Conservation (phyloP, 2,329 filamentous ascomycete genomes). For the Fusarium sarcochroum region DNA sequence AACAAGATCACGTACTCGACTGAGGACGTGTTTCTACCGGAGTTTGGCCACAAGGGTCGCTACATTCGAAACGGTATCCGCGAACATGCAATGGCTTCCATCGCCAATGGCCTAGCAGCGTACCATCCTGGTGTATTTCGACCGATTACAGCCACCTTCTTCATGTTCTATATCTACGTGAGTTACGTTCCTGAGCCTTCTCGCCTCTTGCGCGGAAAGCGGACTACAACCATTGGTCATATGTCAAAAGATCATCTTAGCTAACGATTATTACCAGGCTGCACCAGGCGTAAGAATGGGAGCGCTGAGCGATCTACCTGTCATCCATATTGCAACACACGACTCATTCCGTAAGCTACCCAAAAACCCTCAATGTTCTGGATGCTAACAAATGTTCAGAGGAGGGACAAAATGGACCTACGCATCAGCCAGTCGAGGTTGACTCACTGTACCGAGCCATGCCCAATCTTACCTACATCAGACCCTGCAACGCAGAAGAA, state of each 20-base stretch:
- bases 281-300: conserved; percentile 1
- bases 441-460: conserved; percentile 44
- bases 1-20: conserved; percentile 55
- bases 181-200: neutral
- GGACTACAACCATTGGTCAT: too few species aligned
- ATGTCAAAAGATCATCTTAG: too few species aligned
- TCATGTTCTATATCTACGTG: neutral
- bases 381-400: neutral
- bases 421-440: conserved; percentile 39
- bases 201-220: neutral
- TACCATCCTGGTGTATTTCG: neutral
- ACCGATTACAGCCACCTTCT: neutral
- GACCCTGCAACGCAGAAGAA: neutral
- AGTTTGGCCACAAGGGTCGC: conserved; percentile 34
- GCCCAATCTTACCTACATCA: conserved; percentile 47
- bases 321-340: neutral
- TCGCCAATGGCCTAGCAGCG: neutral
- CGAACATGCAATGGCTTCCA: neutral
- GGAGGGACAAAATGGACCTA: neutral
- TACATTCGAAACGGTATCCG: neutral
- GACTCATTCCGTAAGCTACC: neutral
- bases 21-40: conserved; percentile 44
- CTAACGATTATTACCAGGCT: neutral
- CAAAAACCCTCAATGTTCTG: neutral
- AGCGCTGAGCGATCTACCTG: neutral